Base-by-base conservation (phyloP, 2,329 filamentous ascomycete genomes). In the Sporothrix dimorphospora region DNA sequence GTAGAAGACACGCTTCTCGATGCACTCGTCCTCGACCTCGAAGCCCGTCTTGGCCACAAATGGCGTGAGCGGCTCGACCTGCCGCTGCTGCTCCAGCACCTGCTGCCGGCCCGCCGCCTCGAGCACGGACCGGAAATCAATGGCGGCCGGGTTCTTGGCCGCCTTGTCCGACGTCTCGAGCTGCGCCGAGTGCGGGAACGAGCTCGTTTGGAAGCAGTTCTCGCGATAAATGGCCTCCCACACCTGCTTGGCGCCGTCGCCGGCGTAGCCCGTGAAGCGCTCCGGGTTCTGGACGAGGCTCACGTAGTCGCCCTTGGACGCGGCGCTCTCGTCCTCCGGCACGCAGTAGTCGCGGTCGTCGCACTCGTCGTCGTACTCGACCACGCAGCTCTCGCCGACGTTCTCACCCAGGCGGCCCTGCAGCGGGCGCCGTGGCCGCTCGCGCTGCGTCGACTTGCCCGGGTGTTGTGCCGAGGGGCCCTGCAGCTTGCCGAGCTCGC, bases 1-100 rank as follows among this genome's bases (percentile, higher is more conserved):
- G 82, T 98, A 96, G 81, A 99, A 99, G 49, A 98, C 96, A n/a
- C 96, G 92, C 86, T 99, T 98, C 85, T 99, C 96, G 30, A 99
- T 84, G 78, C 96, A 99, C 79, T 97, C 93, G 76, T 98, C 94
- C 76, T 97, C 94, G 65, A 90, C 86, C 75, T 96, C 92, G 67
- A 95, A 84, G 0, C 88, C 87, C 8, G 88, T 89, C 77, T 88
- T 87, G 67, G 89, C 86, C 65, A 90, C 86, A 66, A 90, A 89
- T 0, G 87, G 86, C 3, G 85, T 85, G 73, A 88, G 85, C 38
- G 87, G 85, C 53, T 84, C 80, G 69, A 81, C 83, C 69, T 88
- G 86, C 70, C 88, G 86, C 75, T 88, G 82, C 71, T 91, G 85
- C 77, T 89, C 86, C 57, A 92, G 85, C 73, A 87, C 84, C 70